Conservation (phyloP, 352 stramenopile species). For the Elongisporangium undulatum region DNA sequence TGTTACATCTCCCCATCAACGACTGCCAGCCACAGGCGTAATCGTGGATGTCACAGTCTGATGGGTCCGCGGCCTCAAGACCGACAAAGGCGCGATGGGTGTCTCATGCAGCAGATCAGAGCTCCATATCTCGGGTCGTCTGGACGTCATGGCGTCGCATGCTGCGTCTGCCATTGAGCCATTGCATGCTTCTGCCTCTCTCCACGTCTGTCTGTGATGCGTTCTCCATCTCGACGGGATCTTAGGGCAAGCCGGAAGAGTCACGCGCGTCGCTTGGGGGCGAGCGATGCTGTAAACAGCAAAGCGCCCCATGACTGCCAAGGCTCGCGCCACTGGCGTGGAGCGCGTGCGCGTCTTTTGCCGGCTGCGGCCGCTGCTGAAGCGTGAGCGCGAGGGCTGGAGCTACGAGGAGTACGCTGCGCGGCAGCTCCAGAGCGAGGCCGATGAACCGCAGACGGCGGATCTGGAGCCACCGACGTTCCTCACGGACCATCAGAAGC, state of each 20-base stretch:
- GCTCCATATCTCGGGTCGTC: not conserved
- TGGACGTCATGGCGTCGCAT: not conserved
- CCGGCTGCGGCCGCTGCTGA: slow-evolving; percentile 50
- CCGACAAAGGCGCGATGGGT: not conserved
- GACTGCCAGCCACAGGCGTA: not conserved
- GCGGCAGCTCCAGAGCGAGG: slow-evolving; percentile 24
- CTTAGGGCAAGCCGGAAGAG: not conserved
- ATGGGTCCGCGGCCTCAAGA: not conserved
- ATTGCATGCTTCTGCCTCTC: not conserved
- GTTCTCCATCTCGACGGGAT: not conserved
- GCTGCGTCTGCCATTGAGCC: not conserved
- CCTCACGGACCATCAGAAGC: slow-evolving; percentile 43
- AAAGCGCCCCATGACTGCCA: not conserved
- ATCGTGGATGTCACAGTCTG: not conserved
- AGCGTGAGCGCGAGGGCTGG: slow-evolving; percentile 54
- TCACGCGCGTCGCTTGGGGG: not conserved
- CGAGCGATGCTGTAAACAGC: not conserved
- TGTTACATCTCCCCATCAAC: not conserved
- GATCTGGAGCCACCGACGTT: slow-evolving; percentile 41
- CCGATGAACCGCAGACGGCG: slow-evolving; percentile 10
- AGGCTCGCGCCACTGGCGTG: slow-evolving; percentile 1
- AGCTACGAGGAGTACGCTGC: slow-evolving; percentile 48
- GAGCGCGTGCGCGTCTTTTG: slow-evolving; percentile 76
- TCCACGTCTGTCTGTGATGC: not conserved
- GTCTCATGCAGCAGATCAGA: not conserved